Base-by-base conservation (phyloP, 1,284 basidiomycete species). In the Rhodotorula sp. region DNA sequence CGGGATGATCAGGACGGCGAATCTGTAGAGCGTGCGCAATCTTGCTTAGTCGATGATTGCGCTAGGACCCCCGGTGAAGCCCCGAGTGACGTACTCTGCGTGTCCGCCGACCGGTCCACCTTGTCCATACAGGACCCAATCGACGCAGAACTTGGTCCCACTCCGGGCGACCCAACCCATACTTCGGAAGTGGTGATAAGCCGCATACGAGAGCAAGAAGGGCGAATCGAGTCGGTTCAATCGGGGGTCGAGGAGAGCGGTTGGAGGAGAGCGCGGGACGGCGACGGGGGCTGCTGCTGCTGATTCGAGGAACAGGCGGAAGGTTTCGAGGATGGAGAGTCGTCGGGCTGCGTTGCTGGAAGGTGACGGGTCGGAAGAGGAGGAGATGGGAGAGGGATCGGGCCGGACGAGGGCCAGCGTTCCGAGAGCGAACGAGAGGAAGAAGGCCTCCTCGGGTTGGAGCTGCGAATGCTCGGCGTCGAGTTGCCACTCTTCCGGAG, bases 101-200 rank as follows among this genome's bases (percentile, higher is more conserved):
- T 99, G 97, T 5, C 89, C 86, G 80, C 98, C 98, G 0, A 97
- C 93, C 0, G 96, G 95, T 0, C 97, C 97, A 15, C 90, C 87
- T 74, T 71, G 76, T 7, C 79, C 78, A 82, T 99, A 99, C 47
- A 99, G 83, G 21, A 99, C 85, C 83, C 91, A 93, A 79, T 99
- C 97, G 57, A 91, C 91, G 79, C 94, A 97, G 82, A 99, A 99
- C 82, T 99, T 99, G 84, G 97, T 89, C 4, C 97, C 97, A 34
- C 88, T 88, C 81, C 95, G 93, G 72, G 97, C 90, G 23, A 97
- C 91, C 97, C 97, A 99, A n/a, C 97, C 97, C 7, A 99, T 86
- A 3, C 94, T 93, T 29, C 96, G 88, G 80, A 92, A 99, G 82
- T 99, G 93, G 80, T 99, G 96, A 80, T 96, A 97, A 12, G 88